Evolutionary conservation across 169 alveolate species (phyloP).

Genomic region (Eimeria zaria): DNA sequence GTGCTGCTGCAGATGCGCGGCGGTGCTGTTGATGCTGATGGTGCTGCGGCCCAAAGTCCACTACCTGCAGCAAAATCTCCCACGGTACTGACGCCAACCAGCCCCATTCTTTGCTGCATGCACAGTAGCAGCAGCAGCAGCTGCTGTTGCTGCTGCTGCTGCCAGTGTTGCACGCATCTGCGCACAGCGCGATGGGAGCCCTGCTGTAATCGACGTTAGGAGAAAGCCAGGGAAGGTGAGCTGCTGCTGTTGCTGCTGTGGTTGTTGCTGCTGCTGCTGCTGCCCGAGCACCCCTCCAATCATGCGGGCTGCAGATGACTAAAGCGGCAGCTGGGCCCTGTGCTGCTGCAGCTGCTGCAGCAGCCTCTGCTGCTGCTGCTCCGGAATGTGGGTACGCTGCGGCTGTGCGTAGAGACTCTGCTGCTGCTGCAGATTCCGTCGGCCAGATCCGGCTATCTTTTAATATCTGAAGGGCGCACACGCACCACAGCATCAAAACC

Average conservation of each 20-base stretch:
- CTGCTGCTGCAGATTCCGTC: background rate
- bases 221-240: conserved; percentile 12
- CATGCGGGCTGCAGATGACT: conserved; percentile 1
- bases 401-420: background rate
- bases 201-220: background rate
- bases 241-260: conserved; percentile 24
- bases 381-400: background rate
- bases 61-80: conserved; percentile 48
- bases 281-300: conserved; percentile 16
- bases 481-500: background rate
- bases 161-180: background rate
- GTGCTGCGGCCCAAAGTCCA: conserved; percentile 16
- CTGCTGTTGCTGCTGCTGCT: conserved; percentile 27
- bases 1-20: background rate
- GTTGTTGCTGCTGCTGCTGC: conserved; percentile 23
- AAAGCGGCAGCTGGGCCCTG: background rate
- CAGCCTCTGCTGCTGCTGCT: background rate
- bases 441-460: conserved; percentile 18
- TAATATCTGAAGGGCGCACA: background rate
- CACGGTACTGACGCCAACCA: conserved; percentile 36
- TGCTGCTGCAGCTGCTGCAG: conserved; percentile 21
- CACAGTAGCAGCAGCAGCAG: background rate
- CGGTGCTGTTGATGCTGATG: conserved; percentile 20
- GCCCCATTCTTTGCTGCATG: conserved; percentile 37
- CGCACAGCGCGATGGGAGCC: background rate